These are phyloP conservation scores for Antitrichia curtipendula DNA, from an alignment of 225 moss, liverwort and hornwort genomes.

Conservation along the genomic window DNA sequence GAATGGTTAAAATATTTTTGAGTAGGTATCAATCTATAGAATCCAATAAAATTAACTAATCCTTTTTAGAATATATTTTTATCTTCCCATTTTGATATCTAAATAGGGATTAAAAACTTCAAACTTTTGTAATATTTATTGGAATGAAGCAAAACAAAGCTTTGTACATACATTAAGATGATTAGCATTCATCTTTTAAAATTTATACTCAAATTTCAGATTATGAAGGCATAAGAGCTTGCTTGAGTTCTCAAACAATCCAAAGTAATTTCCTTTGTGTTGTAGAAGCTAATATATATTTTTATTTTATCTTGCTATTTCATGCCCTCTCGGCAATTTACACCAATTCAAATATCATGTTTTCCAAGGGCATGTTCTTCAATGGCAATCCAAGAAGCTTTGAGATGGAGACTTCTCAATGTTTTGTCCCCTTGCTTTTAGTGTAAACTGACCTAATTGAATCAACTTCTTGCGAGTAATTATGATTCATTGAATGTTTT, in stretches of 20 bases:
- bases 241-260: accelerated
- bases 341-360: background rate
- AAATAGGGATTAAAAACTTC: too few species aligned
- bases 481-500: background rate
- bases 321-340: too few species aligned
- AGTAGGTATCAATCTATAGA: too few species aligned
- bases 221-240: background rate
- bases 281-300: too few species aligned
- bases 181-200: background rate
- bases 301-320: too few species aligned
- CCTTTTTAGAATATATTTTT: too few species aligned
- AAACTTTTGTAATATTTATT: too few species aligned
- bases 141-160: accelerated
- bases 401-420: background rate
- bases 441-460: background rate
- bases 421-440: background rate
- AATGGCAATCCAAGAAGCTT: background rate
- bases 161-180: too few species aligned
- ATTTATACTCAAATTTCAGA: background rate
- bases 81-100: too few species aligned
- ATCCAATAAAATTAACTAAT: too few species aligned
- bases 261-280: too few species aligned
- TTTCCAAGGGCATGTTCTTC: background rate
- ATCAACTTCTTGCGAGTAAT: accelerated
- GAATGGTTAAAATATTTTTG: too few species aligned